Evolutionary conservation across 352 stramenopile genomes (phyloP), one percentile per base, ranked within the genome.

Genomic region (Phytophthora cryptogea): DNA sequence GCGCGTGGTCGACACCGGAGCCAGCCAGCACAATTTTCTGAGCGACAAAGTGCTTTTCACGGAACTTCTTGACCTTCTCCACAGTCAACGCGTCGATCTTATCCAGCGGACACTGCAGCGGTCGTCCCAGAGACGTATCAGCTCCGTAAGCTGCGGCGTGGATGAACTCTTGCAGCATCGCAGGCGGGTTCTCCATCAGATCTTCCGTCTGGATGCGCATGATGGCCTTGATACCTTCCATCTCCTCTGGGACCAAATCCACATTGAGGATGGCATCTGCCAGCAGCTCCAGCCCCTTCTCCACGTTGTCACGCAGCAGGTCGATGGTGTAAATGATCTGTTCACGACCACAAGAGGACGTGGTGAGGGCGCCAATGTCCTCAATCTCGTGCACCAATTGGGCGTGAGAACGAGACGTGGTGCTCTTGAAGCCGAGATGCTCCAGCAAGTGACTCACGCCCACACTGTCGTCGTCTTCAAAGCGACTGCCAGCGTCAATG

Each of bases 281-380:
- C 14, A 99, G 74, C 51, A 99, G 72, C 57, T 95, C 80, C 43
- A 98, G 78, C 0, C 90, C 95, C 37, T 84, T 74, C 36, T 90
- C 78, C 6, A 98, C 84, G 63, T 98, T 98, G 62, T 98, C 95
- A 37, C 96, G 86, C 39, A 99, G 73, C 41, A 98, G 72, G 72
- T 99, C 97, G 57, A 99, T 89, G 59, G 92, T 98, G 74, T 98
- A 98, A 43, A 99, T 92, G 59, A 98, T 98, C 78, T 99, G 94
- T 68, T 99, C 97, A 43, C 97, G 81, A 31, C 85, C 89, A 27
- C 83, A 89, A 16, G 92, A 96, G 37, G 94, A 92, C 47, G 95
- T 98, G 10, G 86, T 92, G 44, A 95, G 88, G 28, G 81, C 95
- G 39, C 97, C 95, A 54, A 98, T 96, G 41, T 92, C 81, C 70